These are phyloP conservation scores for Ottelia alismoides DNA, from an alignment of 106 monocot genomes.

Conservation along the genomic window DNA sequence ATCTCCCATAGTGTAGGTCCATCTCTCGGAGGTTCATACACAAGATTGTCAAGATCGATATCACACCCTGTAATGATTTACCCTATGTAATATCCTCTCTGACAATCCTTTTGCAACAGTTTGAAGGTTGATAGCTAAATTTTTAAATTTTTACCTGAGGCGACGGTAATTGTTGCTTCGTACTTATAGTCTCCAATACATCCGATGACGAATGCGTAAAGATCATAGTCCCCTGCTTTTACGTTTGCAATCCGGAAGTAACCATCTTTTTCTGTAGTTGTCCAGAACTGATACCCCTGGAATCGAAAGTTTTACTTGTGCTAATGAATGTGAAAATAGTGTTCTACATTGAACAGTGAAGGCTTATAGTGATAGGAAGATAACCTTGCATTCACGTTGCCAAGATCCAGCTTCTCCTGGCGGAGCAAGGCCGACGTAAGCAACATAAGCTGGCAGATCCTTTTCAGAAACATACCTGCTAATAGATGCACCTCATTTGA, in stretches of 20 bases:
- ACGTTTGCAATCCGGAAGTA: constrained; percentile 40
- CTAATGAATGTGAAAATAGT: too few species aligned
- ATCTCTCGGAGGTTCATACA: constrained; percentile 3
- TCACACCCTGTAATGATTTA: background rate
- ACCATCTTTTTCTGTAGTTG: constrained; percentile 25
- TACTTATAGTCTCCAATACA: constrained; percentile 63
- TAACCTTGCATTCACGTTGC: constrained; percentile 9
- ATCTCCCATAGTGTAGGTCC: constrained; percentile 12
- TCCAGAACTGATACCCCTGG: constrained; percentile 81
- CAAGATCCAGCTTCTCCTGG: constrained; percentile 10
- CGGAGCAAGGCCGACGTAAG: constrained; percentile 5
- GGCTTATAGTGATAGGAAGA: background rate
- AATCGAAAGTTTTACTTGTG: too few species aligned
- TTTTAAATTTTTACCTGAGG: constrained; percentile 32
- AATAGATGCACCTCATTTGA: too few species aligned
- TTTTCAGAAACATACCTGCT: constrained; percentile 1
- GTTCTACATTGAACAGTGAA: background rate
- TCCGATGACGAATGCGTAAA: constrained; percentile 72
- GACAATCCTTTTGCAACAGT: too few species aligned
- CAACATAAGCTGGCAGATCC: constrained; percentile 1
- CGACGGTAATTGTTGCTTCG: constrained; percentile 22
- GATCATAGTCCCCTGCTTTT: constrained; percentile 42
- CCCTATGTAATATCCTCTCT: background rate
- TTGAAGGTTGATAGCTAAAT: too few species aligned
- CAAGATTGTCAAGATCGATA: constrained; percentile 1